These are phyloP conservation scores for Eutrema heterophyllum DNA, from an alignment of 345 rosid species.

Conservation along the genomic window DNA sequence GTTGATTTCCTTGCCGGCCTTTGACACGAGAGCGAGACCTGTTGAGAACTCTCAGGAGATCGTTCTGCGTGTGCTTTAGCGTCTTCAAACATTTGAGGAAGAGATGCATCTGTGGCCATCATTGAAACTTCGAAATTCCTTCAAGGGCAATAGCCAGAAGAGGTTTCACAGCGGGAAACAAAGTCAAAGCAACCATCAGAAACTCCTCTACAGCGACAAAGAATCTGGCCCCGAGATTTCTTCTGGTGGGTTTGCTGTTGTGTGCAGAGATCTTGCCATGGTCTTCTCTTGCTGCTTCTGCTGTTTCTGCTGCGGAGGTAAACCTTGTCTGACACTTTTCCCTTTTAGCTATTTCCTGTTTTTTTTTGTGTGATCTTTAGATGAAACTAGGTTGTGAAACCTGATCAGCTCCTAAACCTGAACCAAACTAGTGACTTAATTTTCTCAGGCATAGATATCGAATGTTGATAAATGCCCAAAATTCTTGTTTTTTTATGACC, in stretches of 20 bases:
- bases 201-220: not conserved
- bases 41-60: not conserved
- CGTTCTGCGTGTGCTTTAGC: no score
- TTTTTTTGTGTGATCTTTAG: not conserved
- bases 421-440: not conserved
- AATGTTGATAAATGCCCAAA: not conserved
- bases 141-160: conserved; percentile 25
- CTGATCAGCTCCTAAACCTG: not conserved
- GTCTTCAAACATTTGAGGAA: not conserved
- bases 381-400: not conserved
- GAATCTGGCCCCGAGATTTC: not conserved
- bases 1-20: not conserved
- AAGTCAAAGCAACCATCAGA: conserved; percentile 25
- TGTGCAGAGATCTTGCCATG: conserved; percentile 24
- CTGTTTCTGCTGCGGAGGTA: conserved; percentile 33
- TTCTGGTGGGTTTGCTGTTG: not conserved
- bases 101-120: conserved; percentile 38
- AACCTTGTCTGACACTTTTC: not conserved
- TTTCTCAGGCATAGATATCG: not conserved
- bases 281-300: conserved; percentile 29
- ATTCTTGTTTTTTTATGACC: not conserved
- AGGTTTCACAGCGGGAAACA: conserved; percentile 18
- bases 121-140: conserved; percentile 27
- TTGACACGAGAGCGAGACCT: not conserved
- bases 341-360: not conserved